Percentiles rank a stretch among this genome's conserved stretches.
Conservation (phyloP, 441 rosid genomes). For the Manihot esculenta region DNA sequence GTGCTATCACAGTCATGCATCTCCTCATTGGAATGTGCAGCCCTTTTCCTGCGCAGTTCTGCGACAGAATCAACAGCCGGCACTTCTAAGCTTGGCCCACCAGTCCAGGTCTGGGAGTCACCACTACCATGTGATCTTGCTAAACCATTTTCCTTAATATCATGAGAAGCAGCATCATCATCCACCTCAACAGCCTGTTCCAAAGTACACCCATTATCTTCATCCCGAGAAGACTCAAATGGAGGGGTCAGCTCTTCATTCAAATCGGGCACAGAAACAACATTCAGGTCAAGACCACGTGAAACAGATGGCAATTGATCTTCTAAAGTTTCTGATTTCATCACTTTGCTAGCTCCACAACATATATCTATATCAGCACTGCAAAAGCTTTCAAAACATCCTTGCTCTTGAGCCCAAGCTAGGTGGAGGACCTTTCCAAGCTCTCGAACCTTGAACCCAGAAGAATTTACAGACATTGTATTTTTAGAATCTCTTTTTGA, state of each 20-base stretch:
- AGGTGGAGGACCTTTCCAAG: slow-evolving; percentile 67
- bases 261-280: slow-evolving; percentile 84
- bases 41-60: slow-evolving; percentile 61
- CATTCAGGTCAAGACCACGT: slow-evolving; percentile 73
- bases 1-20: slow-evolving; percentile 85
- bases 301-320: slow-evolving; percentile 49
- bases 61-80: slow-evolving; percentile 57
- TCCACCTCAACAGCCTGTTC: slow-evolving; percentile 62
- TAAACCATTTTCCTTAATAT: slow-evolving; percentile 47
- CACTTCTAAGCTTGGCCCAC: slow-evolving; percentile 49
- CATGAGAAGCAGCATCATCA: slow-evolving; percentile 82
- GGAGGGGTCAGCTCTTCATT: slow-evolving; percentile 90
- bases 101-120: slow-evolving; percentile 57
- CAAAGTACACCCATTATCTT: slow-evolving; percentile 75
- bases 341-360: slow-evolving; percentile 44
- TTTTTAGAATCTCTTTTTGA: slow-evolving; percentile 35
- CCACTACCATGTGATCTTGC: slow-evolving; percentile 69
- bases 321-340: slow-evolving; percentile 37
- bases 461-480: slow-evolving; percentile 38
- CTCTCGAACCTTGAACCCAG: slow-evolving; percentile 77
- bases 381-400: slow-evolving; percentile 67
- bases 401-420: slow-evolving; percentile 77
- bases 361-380: slow-evolving; percentile 57
- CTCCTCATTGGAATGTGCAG: slow-evolving; percentile 54
- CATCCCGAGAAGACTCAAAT: slow-evolving; percentile 80